These are phyloP conservation scores for Purpureocillium lavendulum DNA, from an alignment of 2,329 filamentous ascomycete species.

Conservation along the genomic window DNA sequence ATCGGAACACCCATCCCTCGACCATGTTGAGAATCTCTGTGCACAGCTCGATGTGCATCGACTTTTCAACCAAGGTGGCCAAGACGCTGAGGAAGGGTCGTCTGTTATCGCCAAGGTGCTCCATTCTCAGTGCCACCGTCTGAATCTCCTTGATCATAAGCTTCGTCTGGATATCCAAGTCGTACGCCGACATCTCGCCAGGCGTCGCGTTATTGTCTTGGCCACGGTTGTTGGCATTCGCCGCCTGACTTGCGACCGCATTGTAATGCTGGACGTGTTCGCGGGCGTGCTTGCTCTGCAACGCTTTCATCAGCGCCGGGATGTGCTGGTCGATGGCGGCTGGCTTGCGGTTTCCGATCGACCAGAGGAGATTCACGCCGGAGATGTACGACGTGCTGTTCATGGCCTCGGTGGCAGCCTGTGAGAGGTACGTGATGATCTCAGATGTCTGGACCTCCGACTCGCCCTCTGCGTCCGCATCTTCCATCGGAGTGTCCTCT, in stretches of 20 bases:
- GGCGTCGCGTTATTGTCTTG: constrained; percentile 46
- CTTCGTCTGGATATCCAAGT: constrained; percentile 80
- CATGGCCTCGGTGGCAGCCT: constrained; percentile 81
- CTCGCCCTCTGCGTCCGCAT: constrained; percentile 77
- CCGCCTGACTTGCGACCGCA: constrained; percentile 43
- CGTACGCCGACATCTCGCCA: constrained; percentile 59
- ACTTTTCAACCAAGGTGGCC: constrained; percentile 91
- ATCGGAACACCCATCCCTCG: constrained; percentile 92
- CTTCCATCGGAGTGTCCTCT: constrained; percentile 61
- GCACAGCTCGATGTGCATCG: constrained; percentile 76
- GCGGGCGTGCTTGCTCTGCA: constrained; percentile 84
- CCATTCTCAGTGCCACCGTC: constrained; percentile 85
- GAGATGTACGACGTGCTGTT: constrained; percentile 74
- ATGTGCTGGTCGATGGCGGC: constrained; percentile 88
- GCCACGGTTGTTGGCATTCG: constrained; percentile 30
- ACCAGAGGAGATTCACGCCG: constrained; percentile 90
- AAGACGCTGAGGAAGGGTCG: constrained; percentile 92
- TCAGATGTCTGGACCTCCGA: constrained; percentile 76
- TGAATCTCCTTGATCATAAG: constrained; percentile 95
- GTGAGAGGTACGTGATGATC: constrained; percentile 75
- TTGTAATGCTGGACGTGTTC: constrained; percentile 81
- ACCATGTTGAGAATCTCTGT: constrained; percentile 92
- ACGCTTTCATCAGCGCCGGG: constrained; percentile 78
- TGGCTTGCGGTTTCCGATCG: constrained; percentile 74
- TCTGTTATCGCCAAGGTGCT: constrained; percentile 80